Base-by-base conservation (phyloP, 352 stramenopile species). In the Phytopythium delawarense region DNA sequence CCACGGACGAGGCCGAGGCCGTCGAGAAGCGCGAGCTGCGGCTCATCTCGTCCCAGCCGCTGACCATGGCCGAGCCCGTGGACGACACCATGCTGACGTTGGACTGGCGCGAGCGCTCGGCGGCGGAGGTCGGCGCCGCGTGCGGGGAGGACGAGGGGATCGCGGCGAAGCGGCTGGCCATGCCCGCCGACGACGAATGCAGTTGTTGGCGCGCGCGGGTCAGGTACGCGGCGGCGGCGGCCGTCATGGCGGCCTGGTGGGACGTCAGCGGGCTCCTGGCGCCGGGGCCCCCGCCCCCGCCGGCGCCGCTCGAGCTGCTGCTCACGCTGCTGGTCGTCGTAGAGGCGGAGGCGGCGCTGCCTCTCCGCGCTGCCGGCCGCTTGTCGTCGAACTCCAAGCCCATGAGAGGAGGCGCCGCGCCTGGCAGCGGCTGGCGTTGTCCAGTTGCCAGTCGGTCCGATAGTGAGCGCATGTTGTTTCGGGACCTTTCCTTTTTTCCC, bases 21-120 rank as follows among this genome's bases (percentile, higher is more conserved):
- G 70, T 76, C 60, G 82, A 92, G 68, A 79, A 92, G 42, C 82
- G 82, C 46, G 79, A 88, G 11, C 59, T 64, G 61, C 81, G 82
- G 50, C 70, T 78, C 61, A 73, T 66, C 52, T 78, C 78, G 48
- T 91, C 80, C 55, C 74, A 81, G 37, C 64, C 60, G 42, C 40
- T 40, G 20, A 63, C 67, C 7, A 60, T 65, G 1, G 58, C n/a
- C n/a, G 61, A 59, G 52, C 63, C 74, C 32, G 68, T 23, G 9
- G 63, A 70, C 28, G 69, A 76, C 5, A 76, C 63, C 51, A 76
- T 66, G 63, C 77, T 87, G 39, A 86, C 58, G 40, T 81, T 80
- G 55, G 78, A 67, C 48, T 87, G 75, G 49, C 77, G 68, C 15
- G 72, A 78, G 52, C 75, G 77, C 54, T 76, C 70, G 18, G 61